A percentile compares a stretch with the other conserved stretches of the same genome.
Evolutionary conservation across 768 basidiomycete species (phyloP).

Genomic region (Russula foetens): DNA sequence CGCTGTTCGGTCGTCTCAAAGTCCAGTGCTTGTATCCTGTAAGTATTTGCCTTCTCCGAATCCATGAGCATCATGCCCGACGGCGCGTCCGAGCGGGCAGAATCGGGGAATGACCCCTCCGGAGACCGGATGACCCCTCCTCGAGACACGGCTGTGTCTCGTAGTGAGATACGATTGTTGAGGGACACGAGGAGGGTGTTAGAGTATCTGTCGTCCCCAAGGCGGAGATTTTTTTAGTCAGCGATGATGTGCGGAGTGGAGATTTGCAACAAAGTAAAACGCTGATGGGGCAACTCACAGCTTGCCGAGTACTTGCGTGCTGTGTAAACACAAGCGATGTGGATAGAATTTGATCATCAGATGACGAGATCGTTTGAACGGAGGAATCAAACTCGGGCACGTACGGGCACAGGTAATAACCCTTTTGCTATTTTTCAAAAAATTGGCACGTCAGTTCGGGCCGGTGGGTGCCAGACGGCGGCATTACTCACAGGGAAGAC

Average conservation of each 20-base stretch:
- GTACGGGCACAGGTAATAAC: conserved; percentile 6
- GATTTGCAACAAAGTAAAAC: not conserved
- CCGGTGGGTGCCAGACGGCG: not conserved
- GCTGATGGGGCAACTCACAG: conserved; percentile 4
- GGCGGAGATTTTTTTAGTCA: not conserved
- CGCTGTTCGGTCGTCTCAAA: not conserved
- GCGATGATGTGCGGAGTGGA: not conserved
- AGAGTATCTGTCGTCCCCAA: conserved; percentile 15
- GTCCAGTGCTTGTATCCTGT: not conserved
- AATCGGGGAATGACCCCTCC: not conserved
- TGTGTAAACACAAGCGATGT: not conserved
- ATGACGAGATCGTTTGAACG: not conserved
- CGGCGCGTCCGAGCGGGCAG: not conserved
- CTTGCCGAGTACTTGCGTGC: conserved; percentile 11
- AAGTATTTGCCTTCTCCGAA: not conserved
- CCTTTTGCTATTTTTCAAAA: not conserved
- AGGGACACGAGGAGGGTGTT: conserved; percentile 25
- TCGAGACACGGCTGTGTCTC: not conserved
- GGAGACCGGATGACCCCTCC: not conserved
- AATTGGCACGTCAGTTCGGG: not conserved
- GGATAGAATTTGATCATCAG: not conserved
- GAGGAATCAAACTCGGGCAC: not conserved
- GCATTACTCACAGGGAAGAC: not conserved
- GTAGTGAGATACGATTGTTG: conserved; percentile 19
- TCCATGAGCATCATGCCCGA: not conserved